Conservation (phyloP, 805 yeast genomes). For the Candida argentea region DNA sequence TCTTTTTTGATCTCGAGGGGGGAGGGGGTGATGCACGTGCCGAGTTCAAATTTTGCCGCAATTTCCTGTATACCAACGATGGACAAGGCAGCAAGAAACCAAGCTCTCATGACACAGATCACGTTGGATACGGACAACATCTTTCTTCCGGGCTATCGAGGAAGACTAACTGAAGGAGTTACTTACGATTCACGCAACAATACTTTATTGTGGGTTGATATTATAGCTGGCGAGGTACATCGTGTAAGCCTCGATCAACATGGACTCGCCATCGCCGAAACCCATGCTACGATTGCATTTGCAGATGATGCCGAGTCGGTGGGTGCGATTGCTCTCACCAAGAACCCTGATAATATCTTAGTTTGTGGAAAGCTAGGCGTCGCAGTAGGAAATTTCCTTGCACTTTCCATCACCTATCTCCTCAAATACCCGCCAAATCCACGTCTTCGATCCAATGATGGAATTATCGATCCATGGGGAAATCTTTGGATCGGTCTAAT, state of each 20-base stretch:
- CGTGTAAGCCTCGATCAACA: constrained; percentile 14
- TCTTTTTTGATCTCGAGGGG: no score
- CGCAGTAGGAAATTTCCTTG: constrained; percentile 38
- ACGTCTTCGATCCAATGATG: constrained; percentile 60
- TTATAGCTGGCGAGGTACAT: constrained; percentile 31
- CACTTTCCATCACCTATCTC: constrained; percentile 28
- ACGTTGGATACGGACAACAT: constrained; percentile 2
- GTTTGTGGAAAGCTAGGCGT: constrained; percentile 62
- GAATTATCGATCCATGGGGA: constrained; percentile 68
- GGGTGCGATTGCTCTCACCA: constrained; percentile 67
- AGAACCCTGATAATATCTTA: constrained; percentile 36
- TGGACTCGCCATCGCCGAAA: constrained; percentile 4
- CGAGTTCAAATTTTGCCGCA: no score
- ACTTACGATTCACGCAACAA: constrained; percentile 49
- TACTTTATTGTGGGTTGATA: constrained; percentile 41
- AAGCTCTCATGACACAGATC: constrained; percentile 1
- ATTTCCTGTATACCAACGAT: no score
- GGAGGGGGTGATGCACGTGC: no score
- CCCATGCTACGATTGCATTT: constrained; percentile 31
- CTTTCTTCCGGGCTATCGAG: constrained; percentile 20
- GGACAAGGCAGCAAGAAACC: constrained; percentile 1
- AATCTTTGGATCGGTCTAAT: constrained; percentile 75
- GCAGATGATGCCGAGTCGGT: constrained; percentile 33
- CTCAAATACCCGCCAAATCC: constrained; percentile 22
- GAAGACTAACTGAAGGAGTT: constrained; percentile 55